Evolutionary conservation across 1,284 basidiomycete species (phyloP).

Genomic region (Malassezia equina): DNA sequence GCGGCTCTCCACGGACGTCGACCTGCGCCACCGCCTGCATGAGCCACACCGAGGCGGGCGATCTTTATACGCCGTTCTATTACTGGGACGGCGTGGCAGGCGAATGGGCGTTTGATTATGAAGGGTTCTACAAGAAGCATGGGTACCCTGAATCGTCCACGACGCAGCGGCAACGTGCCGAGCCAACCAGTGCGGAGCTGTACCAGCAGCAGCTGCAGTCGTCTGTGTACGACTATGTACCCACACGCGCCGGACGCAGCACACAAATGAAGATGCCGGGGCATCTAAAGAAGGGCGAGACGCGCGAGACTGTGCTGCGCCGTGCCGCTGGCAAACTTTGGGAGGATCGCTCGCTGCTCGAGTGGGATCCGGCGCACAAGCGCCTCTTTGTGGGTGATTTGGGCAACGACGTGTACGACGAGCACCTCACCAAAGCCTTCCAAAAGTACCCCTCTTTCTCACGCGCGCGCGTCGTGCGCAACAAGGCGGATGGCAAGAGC

Average conservation of each 20-base stretch:
- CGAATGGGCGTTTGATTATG: conserved; percentile 46
- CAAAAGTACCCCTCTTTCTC: conserved; percentile 75
- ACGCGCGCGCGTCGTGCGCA: conserved; percentile 88
- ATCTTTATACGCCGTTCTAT: conserved; percentile 46
- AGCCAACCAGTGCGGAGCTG: conserved; percentile 16
- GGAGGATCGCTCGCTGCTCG: conserved; percentile 92
- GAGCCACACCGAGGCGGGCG: conserved; percentile 9
- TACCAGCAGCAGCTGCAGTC: conserved; percentile 18
- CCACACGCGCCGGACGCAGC: conserved; percentile 4
- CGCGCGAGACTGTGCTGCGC: conserved; percentile 81
- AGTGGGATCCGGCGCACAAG: conserved; percentile 99
- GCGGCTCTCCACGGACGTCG: not conserved
- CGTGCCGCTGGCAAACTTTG: conserved; percentile 91
- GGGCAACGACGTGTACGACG: conserved; percentile 94
- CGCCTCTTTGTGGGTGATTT: conserved; percentile 94
- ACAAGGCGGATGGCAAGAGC: conserved; percentile 70
- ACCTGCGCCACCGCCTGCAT: not conserved
- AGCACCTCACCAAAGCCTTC: conserved; percentile 82
- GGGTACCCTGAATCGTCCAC: conserved; percentile 21
- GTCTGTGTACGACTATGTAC: conserved; percentile 14
- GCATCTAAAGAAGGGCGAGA: conserved; percentile 67
- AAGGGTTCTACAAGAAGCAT: conserved; percentile 34
- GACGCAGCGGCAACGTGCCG: conserved; percentile 16
- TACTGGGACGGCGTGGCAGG: conserved; percentile 39
- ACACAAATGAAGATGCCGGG: conserved; percentile 26